A percentile compares a stretch with the other conserved stretches of the same genome.
phyloP scores from a whole-genome alignment of 768 basidiomycete genomes.

The Stropharia rugosoannulata region DNA sequence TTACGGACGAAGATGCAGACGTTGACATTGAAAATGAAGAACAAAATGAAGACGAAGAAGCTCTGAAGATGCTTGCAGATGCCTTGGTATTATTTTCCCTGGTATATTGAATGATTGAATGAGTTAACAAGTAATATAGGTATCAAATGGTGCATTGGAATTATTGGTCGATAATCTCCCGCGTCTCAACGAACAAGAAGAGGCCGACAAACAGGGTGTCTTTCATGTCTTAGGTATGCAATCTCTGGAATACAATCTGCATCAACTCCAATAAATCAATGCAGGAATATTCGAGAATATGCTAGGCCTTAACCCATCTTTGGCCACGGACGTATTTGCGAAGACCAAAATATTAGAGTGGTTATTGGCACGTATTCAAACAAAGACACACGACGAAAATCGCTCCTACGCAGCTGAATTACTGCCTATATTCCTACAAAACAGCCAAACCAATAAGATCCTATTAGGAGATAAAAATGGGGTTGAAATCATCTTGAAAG shows the following conservation, averaged over 20 bases:
- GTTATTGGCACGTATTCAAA: conserved; percentile 75
- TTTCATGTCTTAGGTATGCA: conserved; percentile 84
- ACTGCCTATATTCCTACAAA: conserved; percentile 86
- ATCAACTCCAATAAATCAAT: not conserved
- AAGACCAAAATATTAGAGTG: conserved; percentile 78
- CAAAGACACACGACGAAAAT: conserved; percentile 83
- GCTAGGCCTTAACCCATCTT: conserved; percentile 77
- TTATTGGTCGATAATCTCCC: conserved; percentile 86
- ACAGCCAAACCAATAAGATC: conserved; percentile 65
- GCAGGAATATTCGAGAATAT: conserved; percentile 92
- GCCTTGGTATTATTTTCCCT: conserved; percentile 45
- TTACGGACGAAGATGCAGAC: conserved; percentile 95
- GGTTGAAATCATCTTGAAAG: conserved; percentile 72
- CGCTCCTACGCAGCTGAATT: conserved; percentile 92
- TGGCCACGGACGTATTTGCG: conserved; percentile 67
- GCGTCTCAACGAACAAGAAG: conserved; percentile 88
- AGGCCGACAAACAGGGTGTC: conserved; percentile 87
- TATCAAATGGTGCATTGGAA: conserved; percentile 83
- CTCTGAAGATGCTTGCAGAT: conserved; percentile 73
- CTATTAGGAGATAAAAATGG: conserved; percentile 74
- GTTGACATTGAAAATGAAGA: conserved; percentile 70
- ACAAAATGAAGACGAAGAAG: conserved; percentile 57
- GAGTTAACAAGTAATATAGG: conserved; percentile 38
- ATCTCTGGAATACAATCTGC: not conserved
- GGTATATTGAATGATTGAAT: conserved; percentile 4